Evolutionary conservation across 1,284 basidiomycete genomes (phyloP).

Genomic region (Boletellus sp.): DNA sequence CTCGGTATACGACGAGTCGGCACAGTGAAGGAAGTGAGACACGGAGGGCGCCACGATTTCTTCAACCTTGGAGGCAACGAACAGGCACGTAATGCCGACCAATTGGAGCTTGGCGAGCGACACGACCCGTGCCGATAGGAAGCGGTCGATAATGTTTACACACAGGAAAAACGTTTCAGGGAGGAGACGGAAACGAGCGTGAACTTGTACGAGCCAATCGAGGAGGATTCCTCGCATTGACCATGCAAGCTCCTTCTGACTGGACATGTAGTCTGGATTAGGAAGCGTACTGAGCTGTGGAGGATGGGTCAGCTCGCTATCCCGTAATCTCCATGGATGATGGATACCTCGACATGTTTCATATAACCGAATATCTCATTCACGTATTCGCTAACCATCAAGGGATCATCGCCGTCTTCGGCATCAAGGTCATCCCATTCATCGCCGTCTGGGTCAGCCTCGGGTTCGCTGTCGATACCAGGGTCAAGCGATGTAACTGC

Average conservation of each 20-base stretch:
- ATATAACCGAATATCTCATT: slow-evolving; percentile 93
- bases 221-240: slow-evolving; percentile 92
- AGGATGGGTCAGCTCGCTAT: slow-evolving; percentile 7
- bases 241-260: slow-evolving; percentile 89
- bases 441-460: slow-evolving; percentile 60
- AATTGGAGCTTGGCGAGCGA: slow-evolving; percentile 93
- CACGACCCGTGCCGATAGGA: slow-evolving; percentile 87
- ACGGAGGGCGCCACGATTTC: slow-evolving; percentile 93
- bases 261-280: slow-evolving; percentile 87
- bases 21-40: slow-evolving; percentile 83
- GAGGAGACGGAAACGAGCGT: slow-evolving; percentile 88
- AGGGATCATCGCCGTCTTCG: slow-evolving; percentile 90
- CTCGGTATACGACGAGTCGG: slow-evolving; percentile 84
- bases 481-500: slow-evolving; percentile 38
- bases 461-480: slow-evolving; percentile 40
- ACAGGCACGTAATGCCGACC: slow-evolving; percentile 91
- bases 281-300: slow-evolving; percentile 76
- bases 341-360: slow-evolving; percentile 63
- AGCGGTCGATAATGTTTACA: slow-evolving; percentile 95
- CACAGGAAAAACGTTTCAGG: slow-evolving; percentile 96
- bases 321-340: slow-evolving; percentile 5
- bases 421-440: slow-evolving; percentile 88
- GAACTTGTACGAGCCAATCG: slow-evolving; percentile 97
- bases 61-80: slow-evolving; percentile 94
- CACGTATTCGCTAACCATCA: slow-evolving; percentile 98